Percentiles rank a stretch among this genome's conserved stretches.
These are phyloP conservation scores for Penicillium sp. DNA, from an alignment of 2,329 filamentous ascomycete species.

Conservation along the genomic window DNA sequence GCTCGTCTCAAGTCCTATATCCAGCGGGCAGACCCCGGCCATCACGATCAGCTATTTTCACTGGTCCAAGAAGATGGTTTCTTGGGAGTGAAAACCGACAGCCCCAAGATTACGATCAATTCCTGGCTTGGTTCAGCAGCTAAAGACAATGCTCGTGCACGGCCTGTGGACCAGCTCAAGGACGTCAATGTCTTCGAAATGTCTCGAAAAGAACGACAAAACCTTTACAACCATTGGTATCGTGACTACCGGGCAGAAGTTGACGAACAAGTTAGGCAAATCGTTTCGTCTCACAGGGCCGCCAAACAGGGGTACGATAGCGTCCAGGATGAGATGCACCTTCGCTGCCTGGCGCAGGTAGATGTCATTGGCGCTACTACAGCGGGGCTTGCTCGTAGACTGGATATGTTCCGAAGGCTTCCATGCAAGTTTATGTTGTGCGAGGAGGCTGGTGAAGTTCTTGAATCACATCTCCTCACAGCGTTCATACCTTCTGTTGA, in stretches of 20 bases:
- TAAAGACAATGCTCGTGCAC: background rate
- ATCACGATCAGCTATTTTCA: constrained; percentile 3
- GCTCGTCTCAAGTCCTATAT: constrained; percentile 8
- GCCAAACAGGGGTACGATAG: background rate
- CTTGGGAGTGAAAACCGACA: background rate
- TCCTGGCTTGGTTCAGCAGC: background rate
- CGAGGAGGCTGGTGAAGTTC: constrained; percentile 46
- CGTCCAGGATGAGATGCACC: constrained; percentile 25
- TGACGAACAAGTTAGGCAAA: background rate
- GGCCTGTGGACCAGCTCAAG: background rate
- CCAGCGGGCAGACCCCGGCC: background rate
- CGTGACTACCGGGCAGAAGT: background rate
- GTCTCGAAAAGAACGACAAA: background rate
- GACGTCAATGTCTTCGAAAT: background rate
- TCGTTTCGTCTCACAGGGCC: background rate
- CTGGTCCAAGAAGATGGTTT: background rate
- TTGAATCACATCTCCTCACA: constrained; percentile 43
- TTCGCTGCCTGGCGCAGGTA: constrained; percentile 36
- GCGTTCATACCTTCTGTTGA: constrained; percentile 42
- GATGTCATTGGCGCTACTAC: constrained; percentile 56
- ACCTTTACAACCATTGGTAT: background rate
- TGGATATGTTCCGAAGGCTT: constrained; percentile 46
- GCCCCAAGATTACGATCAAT: background rate
- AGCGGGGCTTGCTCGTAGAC: constrained; percentile 48
- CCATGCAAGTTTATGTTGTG: constrained; percentile 41